Evolutionary conservation across 2,329 filamentous ascomycete species (phyloP), one percentile per base, ranked within the genome.

Genomic region (Clarireedia monteithiana): DNA sequence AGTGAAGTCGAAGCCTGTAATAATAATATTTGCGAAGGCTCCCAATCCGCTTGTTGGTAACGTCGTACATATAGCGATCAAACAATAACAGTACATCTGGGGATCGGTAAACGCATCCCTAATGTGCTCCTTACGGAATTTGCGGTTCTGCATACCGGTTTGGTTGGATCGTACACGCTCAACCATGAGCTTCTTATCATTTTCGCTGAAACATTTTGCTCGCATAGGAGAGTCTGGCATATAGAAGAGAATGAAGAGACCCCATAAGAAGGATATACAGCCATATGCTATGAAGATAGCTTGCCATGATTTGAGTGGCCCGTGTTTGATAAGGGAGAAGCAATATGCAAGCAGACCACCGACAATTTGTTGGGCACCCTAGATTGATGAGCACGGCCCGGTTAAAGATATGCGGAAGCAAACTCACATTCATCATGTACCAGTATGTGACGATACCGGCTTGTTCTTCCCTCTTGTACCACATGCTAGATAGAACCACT

Each of bases 1-100:
- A 0, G 73, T 77, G 64, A 90, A 91, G 0, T 84, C 72, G 57
- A 91, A 83, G n/a, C 76, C 75, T 55, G 77, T 80, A 69, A 91
- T 88, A 63, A 91, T 85, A 63, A 91, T 85, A 60, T 85, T 85
- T 53, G 85, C 82, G 66, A 89, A 91, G 0, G 82, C 83, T 6
- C 87, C 86, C 0, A 91, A 77, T 0, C 87, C 86, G 20, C 80
- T 84, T 0, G 86, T 90, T 0, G 86, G 87, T 1, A 91, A 73
- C 0, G 86, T 90, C 0, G 87, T 89, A 70, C 82, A 86, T 23
- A 91, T 73, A 53, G 84, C 79, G 48, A 90, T 84, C 6, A 81
- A 70, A 46, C 78, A 79, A 66, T 87, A 85, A 42, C 80, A 81
- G 74, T 79, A 88, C 39, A 76, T 77, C 69, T 89, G 84, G 1